Conservation (phyloP, 2,329 filamentous ascomycete species). For the Laburnicola sp. region DNA sequence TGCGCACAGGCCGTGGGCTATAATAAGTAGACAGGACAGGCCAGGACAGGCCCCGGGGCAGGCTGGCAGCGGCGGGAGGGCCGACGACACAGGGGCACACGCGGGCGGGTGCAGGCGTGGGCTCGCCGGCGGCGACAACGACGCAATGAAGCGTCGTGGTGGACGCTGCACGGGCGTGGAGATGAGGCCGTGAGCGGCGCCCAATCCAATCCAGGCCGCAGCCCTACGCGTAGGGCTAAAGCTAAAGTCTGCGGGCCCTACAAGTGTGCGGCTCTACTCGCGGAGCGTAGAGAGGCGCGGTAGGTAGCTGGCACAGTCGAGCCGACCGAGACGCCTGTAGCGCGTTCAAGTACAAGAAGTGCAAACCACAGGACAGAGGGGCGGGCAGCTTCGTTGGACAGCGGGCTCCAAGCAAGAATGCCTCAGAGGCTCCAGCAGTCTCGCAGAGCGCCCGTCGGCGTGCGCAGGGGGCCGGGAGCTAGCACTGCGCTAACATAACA, state of each 20-base stretch:
- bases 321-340: no score
- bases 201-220: conserved; percentile 2
- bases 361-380: no score
- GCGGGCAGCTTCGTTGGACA: no score
- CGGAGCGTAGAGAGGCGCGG: not conserved
- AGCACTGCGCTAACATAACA: not conserved
- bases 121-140: not conserved
- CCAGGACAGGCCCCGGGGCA: no score
- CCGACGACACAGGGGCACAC: conserved; percentile 2
- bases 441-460: conserved; percentile 3
- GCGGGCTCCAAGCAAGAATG: conserved; percentile 22
- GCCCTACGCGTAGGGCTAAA: conserved; percentile 8
- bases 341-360: no score
- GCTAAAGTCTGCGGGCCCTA: conserved; percentile 7
- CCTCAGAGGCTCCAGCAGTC: conserved; percentile 14
- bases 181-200: not conserved
- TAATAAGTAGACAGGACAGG: conserved; percentile 1
- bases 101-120: not conserved
- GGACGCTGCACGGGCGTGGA: not conserved
- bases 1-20: conserved; percentile 9
- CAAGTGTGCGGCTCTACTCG: conserved; percentile 1
- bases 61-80: conserved; percentile 3
- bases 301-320: no score
- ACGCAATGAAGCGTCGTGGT: not conserved
- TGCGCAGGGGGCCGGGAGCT: not conserved